Percentiles rank a stretch among this genome's conserved stretches.
Evolutionary conservation across 495 filamentous ascomycete genomes (phyloP).

Genomic region (Penicillium verhagenii): DNA sequence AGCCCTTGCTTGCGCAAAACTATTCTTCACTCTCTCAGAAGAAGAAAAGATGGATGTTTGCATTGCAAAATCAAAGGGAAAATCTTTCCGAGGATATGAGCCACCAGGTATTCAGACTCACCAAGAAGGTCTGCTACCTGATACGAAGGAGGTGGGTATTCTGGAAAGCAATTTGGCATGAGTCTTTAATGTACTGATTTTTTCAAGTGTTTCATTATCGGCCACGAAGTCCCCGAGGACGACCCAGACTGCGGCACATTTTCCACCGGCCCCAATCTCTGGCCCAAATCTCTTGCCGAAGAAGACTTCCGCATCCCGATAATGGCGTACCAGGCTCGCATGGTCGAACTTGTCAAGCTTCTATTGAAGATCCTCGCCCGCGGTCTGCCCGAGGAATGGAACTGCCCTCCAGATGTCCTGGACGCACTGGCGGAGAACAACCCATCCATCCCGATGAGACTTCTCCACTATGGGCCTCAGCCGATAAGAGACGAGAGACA

Average conservation of each 20-base stretch:
- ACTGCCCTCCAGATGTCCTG: slow-evolving; percentile 22
- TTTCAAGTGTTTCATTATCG: slow-evolving; percentile 32
- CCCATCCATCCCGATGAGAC: slow-evolving; percentile 39
- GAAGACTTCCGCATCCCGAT: slow-evolving; percentile 36
- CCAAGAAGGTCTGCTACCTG: slow-evolving; percentile 30
- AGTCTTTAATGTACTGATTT: neutral
- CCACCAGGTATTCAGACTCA: slow-evolving; percentile 21
- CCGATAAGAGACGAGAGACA: slow-evolving; percentile 5
- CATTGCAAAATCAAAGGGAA: slow-evolving; percentile 21
- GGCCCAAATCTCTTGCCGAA: slow-evolving; percentile 36
- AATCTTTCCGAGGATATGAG: slow-evolving; percentile 40
- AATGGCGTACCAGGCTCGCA: slow-evolving; percentile 37
- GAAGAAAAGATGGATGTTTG: slow-evolving; percentile 35
- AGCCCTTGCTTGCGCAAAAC: slow-evolving; percentile 19
- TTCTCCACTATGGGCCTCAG: slow-evolving; percentile 45
- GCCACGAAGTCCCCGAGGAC: slow-evolving; percentile 24
- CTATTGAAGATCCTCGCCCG: slow-evolving; percentile 37
- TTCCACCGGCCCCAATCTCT: slow-evolving; percentile 36
- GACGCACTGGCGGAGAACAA: slow-evolving; percentile 31
- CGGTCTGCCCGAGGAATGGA: slow-evolving; percentile 31
- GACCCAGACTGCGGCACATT: slow-evolving; percentile 9
- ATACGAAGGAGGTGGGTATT: slow-evolving; percentile 35
- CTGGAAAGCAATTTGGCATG: neutral
- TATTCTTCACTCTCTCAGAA: slow-evolving; percentile 29
- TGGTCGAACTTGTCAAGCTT: slow-evolving; percentile 28